Base-by-base conservation (phyloP, 192 early-diverging fungal genomes). In the Backusella psychrophila region DNA sequence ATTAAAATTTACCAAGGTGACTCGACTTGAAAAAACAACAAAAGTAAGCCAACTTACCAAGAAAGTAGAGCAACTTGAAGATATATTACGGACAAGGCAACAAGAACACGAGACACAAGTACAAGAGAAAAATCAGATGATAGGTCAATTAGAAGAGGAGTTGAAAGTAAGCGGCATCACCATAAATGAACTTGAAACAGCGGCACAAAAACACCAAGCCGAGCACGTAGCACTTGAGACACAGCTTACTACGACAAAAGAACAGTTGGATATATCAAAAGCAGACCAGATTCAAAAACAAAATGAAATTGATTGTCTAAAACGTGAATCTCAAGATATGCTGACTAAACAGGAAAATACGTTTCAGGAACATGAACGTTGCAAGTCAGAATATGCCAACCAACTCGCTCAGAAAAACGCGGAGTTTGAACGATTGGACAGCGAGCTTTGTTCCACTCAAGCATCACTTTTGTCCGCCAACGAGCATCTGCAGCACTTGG, bases 21-120 rank as follows among this genome's bases (percentile, higher is more conserved):
- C 36, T 49, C 74, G 74, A 39, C 38, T 65, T 56, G 72, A 74
- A 74, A 74, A 65, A 14, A 59, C 75, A 7, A 42, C 75, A n/a
- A 69, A 59, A 69, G 44, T 41, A 38, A 44, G 17, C 23, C 75
- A 76, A 26, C 39, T 76, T 31, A 46, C 69, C 33, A 76, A 76
- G 49, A 76, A 70, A 67, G n/a, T 76, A 17, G 75, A 76, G 15
- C 75, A 53, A 42, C 33, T 69, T 3, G 46, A 70, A 29, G 65
- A 76, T 33, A 42, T 34, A 33, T 12, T 70, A 6, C 34, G 41
- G 23, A 26, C 46, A 17, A 34, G 5, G 38, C 17, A 63, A 63
- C 9, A 9, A 17, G 33, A 69, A 29, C 46, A 49, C 12, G 46
- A 76, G 63, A 63, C 67, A 23, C n/a, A 29, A 59, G 21, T 56